Evolutionary conservation across 2,329 filamentous ascomycete species (phyloP), one percentile per base, ranked within the genome.

Genomic region (Metarhizium album): DNA sequence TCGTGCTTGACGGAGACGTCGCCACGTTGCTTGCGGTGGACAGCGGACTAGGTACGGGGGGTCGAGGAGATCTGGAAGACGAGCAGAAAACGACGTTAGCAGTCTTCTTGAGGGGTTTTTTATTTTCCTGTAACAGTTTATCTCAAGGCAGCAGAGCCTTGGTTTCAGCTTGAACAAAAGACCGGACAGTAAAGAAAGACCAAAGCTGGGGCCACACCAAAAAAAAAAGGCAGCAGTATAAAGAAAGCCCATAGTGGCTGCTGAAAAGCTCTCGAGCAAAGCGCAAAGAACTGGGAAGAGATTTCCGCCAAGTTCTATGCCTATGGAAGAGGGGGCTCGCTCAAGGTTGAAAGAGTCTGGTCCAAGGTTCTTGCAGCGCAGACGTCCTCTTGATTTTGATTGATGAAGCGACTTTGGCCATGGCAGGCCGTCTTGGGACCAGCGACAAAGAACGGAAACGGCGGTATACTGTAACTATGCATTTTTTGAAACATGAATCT

Each of bases 1-100:
- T 74, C 48, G 70, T 63, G 57, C 63, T 72, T 53, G 69, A 63
- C 48, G 72, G 67, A 54, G 68, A 67, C 59, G 71, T 73, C 46
- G 70, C 63, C 50, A 69, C 66, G 52, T 57, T 66, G 59, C 64
- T 72, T 52, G 69, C 71, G 51, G 70, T 69, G 53, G 59, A 77
- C 46, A 78, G 66, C 56, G 76, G 75, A 59, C 75, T 79, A 43
- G 75, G 73, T 54, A 71, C 66, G 51, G 69, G 62, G 60, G 69
- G 73, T 61, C 72, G 68, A 58, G 67, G 69, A 49, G 71, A 74
- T 71, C 76, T 79, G n/a, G 29, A 37, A 46, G 29, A 40, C 24
- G n/a, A 31, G 4, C 9, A 27, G 40, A 14, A 43, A 24, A 23
- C 20, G 18, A 23, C 20, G 14, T 43, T 24, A 43, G 40, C 40